Conservation (phyloP, 495 filamentous ascomycete genomes). For the Aspergillus asperescens region DNA sequence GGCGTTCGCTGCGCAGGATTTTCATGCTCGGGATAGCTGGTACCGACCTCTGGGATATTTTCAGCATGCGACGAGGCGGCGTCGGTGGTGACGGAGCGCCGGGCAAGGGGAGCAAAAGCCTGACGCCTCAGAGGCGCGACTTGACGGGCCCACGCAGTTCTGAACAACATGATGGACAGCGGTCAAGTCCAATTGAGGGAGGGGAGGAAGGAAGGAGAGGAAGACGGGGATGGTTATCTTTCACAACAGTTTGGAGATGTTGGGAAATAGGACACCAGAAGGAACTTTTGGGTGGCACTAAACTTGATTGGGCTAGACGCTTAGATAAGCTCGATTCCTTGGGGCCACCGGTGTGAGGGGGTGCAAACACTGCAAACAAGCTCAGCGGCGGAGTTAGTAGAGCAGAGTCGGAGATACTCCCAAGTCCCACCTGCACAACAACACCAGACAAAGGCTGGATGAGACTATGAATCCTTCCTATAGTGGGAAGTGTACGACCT, state of each 20-base stretch:
- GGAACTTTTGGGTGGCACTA: slow-evolving; percentile 34
- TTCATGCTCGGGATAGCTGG: slow-evolving; percentile 30
- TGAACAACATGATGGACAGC: slow-evolving; percentile 41
- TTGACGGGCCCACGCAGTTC: slow-evolving; percentile 40
- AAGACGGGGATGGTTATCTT: slow-evolving; percentile 21
- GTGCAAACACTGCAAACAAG: slow-evolving; percentile 4
- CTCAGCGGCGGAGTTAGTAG: too few species aligned
- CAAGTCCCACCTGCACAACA: too few species aligned
- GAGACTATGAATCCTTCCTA: not conserved
- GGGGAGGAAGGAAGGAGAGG: slow-evolving; percentile 12
- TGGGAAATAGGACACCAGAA: slow-evolving; percentile 34
- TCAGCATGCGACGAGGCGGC: slow-evolving; percentile 87
- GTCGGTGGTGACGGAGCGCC: slow-evolving; percentile 85
- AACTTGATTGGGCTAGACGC: slow-evolving; percentile 14
- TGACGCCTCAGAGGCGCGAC: slow-evolving; percentile 50
- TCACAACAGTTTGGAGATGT: slow-evolving; percentile 32
- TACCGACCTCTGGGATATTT: slow-evolving; percentile 55
- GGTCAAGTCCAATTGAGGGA: slow-evolving; percentile 28
- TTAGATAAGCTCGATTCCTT: slow-evolving; percentile 34
- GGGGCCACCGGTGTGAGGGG: slow-evolving; percentile 30
- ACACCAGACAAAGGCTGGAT: too few species aligned
- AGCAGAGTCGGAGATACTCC: too few species aligned
- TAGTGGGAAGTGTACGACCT: too few species aligned
- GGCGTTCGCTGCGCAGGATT: not conserved
- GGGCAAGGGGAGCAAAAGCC: slow-evolving; percentile 50